Conservation (phyloP, 371 early-diverging fungal species). For the Apophysomyces trapeziformis region DNA sequence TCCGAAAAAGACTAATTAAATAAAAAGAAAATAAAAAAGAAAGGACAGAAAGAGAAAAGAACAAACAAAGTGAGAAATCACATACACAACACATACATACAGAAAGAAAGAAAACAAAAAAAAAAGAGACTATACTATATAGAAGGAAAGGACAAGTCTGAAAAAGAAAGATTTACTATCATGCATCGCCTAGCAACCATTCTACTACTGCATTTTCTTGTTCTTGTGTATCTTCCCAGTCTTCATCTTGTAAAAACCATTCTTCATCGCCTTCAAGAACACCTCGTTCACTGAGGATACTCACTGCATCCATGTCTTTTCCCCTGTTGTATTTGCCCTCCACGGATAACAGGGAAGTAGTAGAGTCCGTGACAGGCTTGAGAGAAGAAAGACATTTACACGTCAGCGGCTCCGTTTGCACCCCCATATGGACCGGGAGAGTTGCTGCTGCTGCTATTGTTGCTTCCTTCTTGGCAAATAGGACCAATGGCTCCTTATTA, state of each 20-base stretch:
- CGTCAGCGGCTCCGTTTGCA: slow-evolving; percentile 26
- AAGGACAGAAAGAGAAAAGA: background rate
- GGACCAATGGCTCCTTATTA: too few species aligned
- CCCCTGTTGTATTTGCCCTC: background rate
- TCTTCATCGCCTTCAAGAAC: slow-evolving; percentile 31
- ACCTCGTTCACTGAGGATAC: slow-evolving; percentile 17
- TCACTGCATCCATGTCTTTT: slow-evolving; percentile 19
- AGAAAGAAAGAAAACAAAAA: background rate
- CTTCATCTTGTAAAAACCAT: slow-evolving; percentile 31
- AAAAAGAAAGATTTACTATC: background rate
- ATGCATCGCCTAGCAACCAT: slow-evolving; percentile 33
- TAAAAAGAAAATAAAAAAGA: background rate
- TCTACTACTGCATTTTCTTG: slow-evolving; percentile 32
- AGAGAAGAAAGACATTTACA: background rate
- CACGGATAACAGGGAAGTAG: background rate
- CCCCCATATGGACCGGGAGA: slow-evolving; percentile 27
- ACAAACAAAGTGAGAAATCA: background rate
- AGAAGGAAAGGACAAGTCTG: background rate
- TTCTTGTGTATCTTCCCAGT: slow-evolving; percentile 27
- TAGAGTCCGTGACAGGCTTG: background rate
- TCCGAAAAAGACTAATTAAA: too few species aligned
- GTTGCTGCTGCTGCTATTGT: slow-evolving; percentile 27
- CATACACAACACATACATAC: slow-evolving; percentile 2
- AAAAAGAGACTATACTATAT: background rate
- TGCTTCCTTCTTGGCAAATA: slow-evolving; percentile 24